Evolutionary conservation across 164 flowering plant genomes (phyloP), one percentile per base, ranked within the genome.

Genomic region (Nelumbo lutea): DNA sequence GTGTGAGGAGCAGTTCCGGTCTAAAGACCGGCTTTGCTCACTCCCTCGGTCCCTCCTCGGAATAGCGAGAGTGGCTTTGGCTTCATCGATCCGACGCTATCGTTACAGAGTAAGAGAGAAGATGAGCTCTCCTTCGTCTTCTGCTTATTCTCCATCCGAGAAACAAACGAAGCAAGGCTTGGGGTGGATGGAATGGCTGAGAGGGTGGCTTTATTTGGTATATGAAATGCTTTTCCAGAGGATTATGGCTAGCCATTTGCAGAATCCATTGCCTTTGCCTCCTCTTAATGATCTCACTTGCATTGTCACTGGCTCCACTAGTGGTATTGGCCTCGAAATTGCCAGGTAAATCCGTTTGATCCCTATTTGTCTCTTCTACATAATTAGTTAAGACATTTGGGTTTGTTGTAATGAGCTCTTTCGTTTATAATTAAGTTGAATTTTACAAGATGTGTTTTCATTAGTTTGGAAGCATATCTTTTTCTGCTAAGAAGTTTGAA

Each of bases 181-280:
- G 47, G 86, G 85, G 59, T 86, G 87, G 87, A 75, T 81, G 59
- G 86, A 86, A 63, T 86, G 87, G 89, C 15, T 80, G 44, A 79
- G 82, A 75, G 89, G 89, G 43, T 86, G 84, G 87, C 38, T 77
- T 1, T 65, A 71, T 58, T 9, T 86, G 14, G 56, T 72, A 1
- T 79, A 72, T 47, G 89, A 84, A 78, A 62, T 86, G 60, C 72
- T 86, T 42, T 86, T 84, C 62, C 84, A 86, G 72, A 76, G 86
- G 65, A 84, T 84, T 15, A 4, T 68, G 56, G 87, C 85, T 0
- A 73, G 83, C 74, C 82, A 84, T 68, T 59, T 86, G 56, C 72
- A 69, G 44, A 83, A 86, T 58, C 89, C 87, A 1, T 60, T 84
- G 59, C 80, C 83, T 61, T 70, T 86, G 15, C 85, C 90, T 64